Base-by-base conservation (phyloP, 2,329 filamentous ascomycete species). In the Plenodomus biglobosus region DNA sequence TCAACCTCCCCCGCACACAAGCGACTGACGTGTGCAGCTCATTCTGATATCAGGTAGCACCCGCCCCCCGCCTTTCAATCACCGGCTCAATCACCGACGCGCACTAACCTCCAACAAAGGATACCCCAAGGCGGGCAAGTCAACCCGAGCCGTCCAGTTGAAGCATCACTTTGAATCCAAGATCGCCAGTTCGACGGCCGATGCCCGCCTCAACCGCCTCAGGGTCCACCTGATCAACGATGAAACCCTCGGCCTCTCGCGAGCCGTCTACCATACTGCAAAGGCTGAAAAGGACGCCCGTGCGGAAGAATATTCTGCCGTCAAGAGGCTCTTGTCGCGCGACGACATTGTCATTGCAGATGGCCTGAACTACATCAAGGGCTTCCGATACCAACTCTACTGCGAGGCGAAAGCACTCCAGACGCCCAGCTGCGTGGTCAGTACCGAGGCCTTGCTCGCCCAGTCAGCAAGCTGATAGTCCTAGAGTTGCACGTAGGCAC, bases 361-460 rank as follows among this genome's bases (percentile, higher is more conserved):
- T 68, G 85, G 85, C 1, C 75, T 89, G 51, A 94, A 94, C 72
- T 95, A 94, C 73, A 95, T 95, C 75, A 94, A 94, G 71, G 90
- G 89, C 32, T 94, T 88, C 82, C 80, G 90, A 40, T 95, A 95
- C 69, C 89, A 95, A 76, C 77, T 95, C 18, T 87, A 86, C 70
- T 92, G 89, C 75, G 89, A 94, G 73, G 84, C 89, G 32, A 94
- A 94, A 73, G 89, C 89, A 40, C 75, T 88, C 44, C 77, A 85
- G 54, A 94, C 89, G 3, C 83, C 87, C 2, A 87, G 82, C 71
- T 91, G 87, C 62, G 83, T 94, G 47, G 76, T 94, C 68, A 68
- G 77, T 69, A 37, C 17, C 41, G 19, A n/a, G 27, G 8, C 15
- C 16, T 17, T 8, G 11, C 16, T 18, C 4, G n/a, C n/a, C 11